These are phyloP conservation scores for Paecilomyces formosus DNA, from an alignment of 2,329 filamentous ascomycete genomes.

Conservation along the genomic window DNA sequence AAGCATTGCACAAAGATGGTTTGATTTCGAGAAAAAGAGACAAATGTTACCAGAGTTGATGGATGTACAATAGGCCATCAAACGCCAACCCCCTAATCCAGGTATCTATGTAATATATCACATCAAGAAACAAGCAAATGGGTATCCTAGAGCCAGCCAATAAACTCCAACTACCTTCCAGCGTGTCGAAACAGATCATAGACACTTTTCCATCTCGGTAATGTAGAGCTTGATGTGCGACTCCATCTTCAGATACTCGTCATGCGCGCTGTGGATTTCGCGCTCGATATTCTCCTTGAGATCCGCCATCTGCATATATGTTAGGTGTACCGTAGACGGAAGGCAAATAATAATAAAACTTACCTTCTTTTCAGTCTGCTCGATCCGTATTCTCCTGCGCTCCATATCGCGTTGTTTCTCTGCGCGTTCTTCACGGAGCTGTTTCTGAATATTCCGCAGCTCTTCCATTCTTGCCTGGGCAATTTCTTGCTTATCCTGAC, in stretches of 20 bases:
- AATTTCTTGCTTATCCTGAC: slow-evolving; percentile 69
- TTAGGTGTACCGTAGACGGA: slow-evolving; percentile 10
- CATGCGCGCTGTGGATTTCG: slow-evolving; percentile 81
- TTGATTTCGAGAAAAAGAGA: slow-evolving; percentile 43
- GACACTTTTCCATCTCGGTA: slow-evolving; percentile 94
- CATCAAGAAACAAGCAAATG: slow-evolving; percentile 18
- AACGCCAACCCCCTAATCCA: background rate
- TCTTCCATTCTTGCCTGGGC: slow-evolving; percentile 89
- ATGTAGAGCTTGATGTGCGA: slow-evolving; percentile 96
- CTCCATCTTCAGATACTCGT: slow-evolving; percentile 96
- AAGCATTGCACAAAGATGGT: slow-evolving; percentile 59
- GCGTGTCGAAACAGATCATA: slow-evolving; percentile 32
- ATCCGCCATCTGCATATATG: slow-evolving; percentile 70
- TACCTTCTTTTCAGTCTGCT: slow-evolving; percentile 98
- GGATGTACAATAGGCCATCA: slow-evolving; percentile 1
- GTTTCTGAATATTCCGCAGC: slow-evolving; percentile 68
- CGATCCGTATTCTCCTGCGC: slow-evolving; percentile 81
- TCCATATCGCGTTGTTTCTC: slow-evolving; percentile 92
- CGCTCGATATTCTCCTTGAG: slow-evolving; percentile 96
- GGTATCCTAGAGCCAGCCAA: slow-evolving; percentile 32
- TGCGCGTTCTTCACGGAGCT: slow-evolving; percentile 72
- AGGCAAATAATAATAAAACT: slow-evolving; percentile 14
- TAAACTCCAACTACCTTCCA: slow-evolving; percentile 25
- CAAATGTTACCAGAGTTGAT: slow-evolving; percentile 6
- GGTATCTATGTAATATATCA: slow-evolving; percentile 6